Base-by-base conservation (phyloP, 2,329 filamentous ascomycete genomes). In the Fusarium nurragi region DNA sequence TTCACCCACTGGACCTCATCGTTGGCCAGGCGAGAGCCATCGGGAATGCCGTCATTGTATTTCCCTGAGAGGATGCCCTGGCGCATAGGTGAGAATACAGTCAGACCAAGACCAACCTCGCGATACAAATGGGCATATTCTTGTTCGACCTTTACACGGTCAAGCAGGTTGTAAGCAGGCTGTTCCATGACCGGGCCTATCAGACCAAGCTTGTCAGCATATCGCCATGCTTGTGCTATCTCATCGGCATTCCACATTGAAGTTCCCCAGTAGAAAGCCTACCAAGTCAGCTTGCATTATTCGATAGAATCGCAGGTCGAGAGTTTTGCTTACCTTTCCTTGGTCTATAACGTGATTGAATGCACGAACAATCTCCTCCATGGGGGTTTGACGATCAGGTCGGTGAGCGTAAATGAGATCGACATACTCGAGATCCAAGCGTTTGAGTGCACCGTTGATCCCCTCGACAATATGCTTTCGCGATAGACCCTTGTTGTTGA, bases 391-490 rank as follows among this genome's bases (percentile, higher is more conserved):
- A 10, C 86, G 82, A 73, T 92, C 89, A 2, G 88, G 86, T 19
- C 89, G 84, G 77, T 91, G 89, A 16, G 88, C 88, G 71, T 89
- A 90, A 67, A 91, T 81, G 39, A 91, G 78, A 71, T 91, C 89
- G 36, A 91, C 88, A 70, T 89, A 89, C 37, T 83, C 79, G 43
- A 88, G 79, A 23, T 79, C 77, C 18, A 88, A 77, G 25, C 86
- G 84, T 71, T 86, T 77, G 26, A 92, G 80, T 10, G 84, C 85
- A 26, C 80, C 80, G 48, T 86, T 81, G 64, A 88, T 82, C 23
- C 88, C 89, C 77, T 92, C 89, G 63, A 91, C 79, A 51, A 91
- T 80, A 76, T 91, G 89, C 76, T 92, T 92, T 52, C 88, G 81
- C 4, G 85, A 89, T 26, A 92, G 82, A 8, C 89, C 89, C 55